These are phyloP conservation scores for Macrocybe gigantea DNA, from an alignment of 768 basidiomycete species.

Conservation along the genomic window DNA sequence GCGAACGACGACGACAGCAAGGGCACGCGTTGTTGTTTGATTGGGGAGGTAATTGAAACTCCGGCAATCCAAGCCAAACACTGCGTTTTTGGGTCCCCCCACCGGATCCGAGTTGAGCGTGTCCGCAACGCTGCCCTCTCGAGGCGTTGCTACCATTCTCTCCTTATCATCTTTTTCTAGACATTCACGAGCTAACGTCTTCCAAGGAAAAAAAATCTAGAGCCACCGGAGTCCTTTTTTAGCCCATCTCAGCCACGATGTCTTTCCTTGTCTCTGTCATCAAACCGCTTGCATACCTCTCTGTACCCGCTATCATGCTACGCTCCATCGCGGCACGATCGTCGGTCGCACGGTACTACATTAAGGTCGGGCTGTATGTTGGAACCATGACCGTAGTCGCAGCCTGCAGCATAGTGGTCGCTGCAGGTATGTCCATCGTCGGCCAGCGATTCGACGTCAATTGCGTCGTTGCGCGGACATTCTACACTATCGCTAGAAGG, in stretches of 20 bases:
- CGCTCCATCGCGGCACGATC: constrained; percentile 53
- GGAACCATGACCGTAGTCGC: constrained; percentile 67
- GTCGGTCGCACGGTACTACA: constrained; percentile 62
- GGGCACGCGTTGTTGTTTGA: background rate
- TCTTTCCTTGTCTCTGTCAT: constrained; percentile 54
- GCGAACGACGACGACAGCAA: too few species aligned
- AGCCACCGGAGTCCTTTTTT: too few species aligned
- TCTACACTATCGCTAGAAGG: constrained; percentile 65
- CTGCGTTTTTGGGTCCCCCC: background rate
- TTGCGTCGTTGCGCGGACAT: constrained; percentile 74
- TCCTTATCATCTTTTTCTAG: too few species aligned
- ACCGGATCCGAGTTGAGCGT: constrained; percentile 8
- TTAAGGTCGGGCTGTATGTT: constrained; percentile 66
- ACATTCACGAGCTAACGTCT: too few species aligned
- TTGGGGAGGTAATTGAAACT: constrained; percentile 10
- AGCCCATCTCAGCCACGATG: constrained; percentile 34
- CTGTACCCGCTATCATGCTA: constrained; percentile 64
- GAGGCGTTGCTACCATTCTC: too few species aligned
- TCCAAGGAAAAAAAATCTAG: too few species aligned
- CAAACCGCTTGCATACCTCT: constrained; percentile 72
- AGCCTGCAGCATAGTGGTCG: constrained; percentile 64
- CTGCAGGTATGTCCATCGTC: constrained; percentile 56
- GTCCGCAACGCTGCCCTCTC: constrained; percentile 10
- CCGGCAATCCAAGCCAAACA: constrained; percentile 3
- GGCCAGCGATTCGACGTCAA: constrained; percentile 79